Evolutionary conservation across 169 alveolate genomes (phyloP).

Genomic region (Plasmodium sp.): DNA sequence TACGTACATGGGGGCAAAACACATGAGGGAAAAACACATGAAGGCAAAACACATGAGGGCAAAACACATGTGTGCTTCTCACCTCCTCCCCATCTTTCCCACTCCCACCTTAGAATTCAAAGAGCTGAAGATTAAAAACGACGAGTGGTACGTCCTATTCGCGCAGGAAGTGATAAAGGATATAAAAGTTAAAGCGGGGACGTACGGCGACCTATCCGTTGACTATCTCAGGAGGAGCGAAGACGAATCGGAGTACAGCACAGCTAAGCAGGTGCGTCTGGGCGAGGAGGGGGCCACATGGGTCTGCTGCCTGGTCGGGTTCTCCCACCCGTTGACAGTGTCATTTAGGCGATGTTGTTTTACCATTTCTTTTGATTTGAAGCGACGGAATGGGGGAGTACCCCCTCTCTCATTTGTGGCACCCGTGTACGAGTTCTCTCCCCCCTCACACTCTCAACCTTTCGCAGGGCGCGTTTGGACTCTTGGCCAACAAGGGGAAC

Average conservation of each 20-base stretch:
- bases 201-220: constrained; percentile 56
- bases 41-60: neutral
- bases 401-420: neutral
- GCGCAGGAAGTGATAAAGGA: constrained; percentile 68
- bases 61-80: neutral
- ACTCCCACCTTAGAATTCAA: constrained; percentile 10
- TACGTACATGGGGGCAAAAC: neutral
- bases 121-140: constrained; percentile 25
- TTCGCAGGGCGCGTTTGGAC: constrained; percentile 68
- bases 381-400: neutral
- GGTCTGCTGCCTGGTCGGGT: neutral
- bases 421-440: neutral
- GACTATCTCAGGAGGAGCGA: constrained; percentile 45
- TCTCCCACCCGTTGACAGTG: neutral
- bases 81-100: neutral
- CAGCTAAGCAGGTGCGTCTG: constrained; percentile 30
- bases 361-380: neutral
- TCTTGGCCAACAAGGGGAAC: constrained; percentile 54
- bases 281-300: neutral
- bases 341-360: neutral
- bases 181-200: constrained; percentile 51
- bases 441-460: neutral
- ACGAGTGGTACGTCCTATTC: constrained; percentile 54
- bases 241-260: constrained; percentile 44
- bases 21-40: neutral